These are phyloP conservation scores for Nigrograna mackinnonii DNA, from an alignment of 2,329 filamentous ascomycete species.

Conservation along the genomic window DNA sequence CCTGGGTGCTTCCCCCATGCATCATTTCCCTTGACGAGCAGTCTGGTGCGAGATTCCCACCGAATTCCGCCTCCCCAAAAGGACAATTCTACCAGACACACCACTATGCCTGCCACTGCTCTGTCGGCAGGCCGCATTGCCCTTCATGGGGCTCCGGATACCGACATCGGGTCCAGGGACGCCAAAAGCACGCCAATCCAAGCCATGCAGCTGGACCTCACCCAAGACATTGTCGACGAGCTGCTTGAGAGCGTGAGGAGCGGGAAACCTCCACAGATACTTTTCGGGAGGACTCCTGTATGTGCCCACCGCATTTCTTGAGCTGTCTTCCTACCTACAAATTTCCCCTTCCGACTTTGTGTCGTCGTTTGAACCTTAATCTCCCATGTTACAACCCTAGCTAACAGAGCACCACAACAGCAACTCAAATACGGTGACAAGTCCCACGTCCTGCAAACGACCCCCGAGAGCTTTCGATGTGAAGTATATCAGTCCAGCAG, in stretches of 20 bases:
- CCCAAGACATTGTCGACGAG: conserved; percentile 44
- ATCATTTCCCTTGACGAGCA: conserved; percentile 39
- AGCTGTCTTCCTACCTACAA: conserved; percentile 1
- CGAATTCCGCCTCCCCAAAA: conserved; percentile 22
- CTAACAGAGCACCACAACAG: conserved; percentile 42
- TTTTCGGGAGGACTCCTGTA: conserved; percentile 46
- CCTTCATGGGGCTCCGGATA: conserved; percentile 43
- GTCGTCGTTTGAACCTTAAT: conserved; percentile 8
- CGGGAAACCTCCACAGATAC: conserved; percentile 41
- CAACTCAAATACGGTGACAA: conserved; percentile 62
- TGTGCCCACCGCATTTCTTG: conserved; percentile 18
- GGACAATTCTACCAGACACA: conserved; percentile 9
- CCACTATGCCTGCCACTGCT: conserved; percentile 33
- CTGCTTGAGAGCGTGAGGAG: conserved; percentile 40
- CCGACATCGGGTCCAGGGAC: conserved; percentile 35
- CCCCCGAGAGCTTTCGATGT: conserved; percentile 56
- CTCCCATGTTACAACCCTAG: conserved; percentile 15
- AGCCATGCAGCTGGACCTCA: conserved; percentile 47
- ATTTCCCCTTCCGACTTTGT: conserved; percentile 5
- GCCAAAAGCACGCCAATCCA: conserved; percentile 34
- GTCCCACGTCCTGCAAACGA: conserved; percentile 57
- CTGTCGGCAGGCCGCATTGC: conserved; percentile 34
- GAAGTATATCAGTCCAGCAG: conserved; percentile 59
- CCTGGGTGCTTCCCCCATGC: conserved; percentile 45
- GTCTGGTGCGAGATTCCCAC: conserved; percentile 38